Percentiles rank a stretch among this genome's conserved stretches.
Evolutionary conservation across 148 eudicot species (phyloP).

Genomic region (Tetragonia tetragonoides): DNA sequence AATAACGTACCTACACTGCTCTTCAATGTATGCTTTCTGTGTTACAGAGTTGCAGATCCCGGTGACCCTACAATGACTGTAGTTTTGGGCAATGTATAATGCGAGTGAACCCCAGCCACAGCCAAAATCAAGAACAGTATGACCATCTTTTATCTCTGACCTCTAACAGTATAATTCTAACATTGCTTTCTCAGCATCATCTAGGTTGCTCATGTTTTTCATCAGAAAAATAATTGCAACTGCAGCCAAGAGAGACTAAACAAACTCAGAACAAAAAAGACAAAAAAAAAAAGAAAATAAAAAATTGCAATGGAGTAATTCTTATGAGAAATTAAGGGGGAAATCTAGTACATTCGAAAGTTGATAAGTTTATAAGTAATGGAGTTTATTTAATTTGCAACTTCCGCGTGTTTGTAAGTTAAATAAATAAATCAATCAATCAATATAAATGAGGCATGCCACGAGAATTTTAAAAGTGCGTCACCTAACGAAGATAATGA

Average conservation of each 20-base stretch:
- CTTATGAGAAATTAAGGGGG: no score
- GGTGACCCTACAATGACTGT: slow-evolving; percentile 64
- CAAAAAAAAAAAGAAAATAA: no score
- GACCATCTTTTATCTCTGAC: slow-evolving; percentile 74
- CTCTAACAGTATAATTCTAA: slow-evolving; percentile 80
- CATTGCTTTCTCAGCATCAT: slow-evolving; percentile 90
- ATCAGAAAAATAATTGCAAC: slow-evolving; percentile 75
- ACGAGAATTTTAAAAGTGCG: no score
- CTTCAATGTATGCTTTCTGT: slow-evolving; percentile 78
- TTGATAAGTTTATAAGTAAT: no score
- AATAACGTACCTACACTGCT: slow-evolving; percentile 50
- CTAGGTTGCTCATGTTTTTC: slow-evolving; percentile 44
- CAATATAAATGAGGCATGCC: no score
- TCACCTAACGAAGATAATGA: no score
- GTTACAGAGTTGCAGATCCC: slow-evolving; percentile 92
- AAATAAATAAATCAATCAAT: no score
- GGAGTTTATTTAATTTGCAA: no score
- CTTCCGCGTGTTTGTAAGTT: no score
- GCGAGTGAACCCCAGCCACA: slow-evolving; percentile 99
- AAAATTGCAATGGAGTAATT: no score
- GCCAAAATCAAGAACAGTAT: slow-evolving; percentile 91
- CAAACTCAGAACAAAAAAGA: background rate
- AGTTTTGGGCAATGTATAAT: slow-evolving; percentile 73
- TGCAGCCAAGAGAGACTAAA: slow-evolving; percentile 32
- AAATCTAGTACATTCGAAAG: no score